Base-by-base conservation (phyloP, 306 rosid genomes). In the Cicer arietinum region DNA sequence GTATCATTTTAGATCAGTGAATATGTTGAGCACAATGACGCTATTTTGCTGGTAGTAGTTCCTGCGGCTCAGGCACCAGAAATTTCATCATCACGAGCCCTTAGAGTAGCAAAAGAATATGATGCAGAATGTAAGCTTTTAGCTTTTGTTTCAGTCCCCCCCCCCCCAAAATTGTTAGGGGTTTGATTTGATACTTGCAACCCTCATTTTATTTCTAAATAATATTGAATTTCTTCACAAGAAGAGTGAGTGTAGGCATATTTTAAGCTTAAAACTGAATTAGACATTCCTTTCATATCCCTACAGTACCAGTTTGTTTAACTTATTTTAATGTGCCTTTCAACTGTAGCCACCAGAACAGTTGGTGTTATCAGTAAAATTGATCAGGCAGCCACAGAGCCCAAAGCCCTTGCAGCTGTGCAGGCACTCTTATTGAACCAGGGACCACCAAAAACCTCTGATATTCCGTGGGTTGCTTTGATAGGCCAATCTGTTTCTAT, bases 21-120 rank as follows among this genome's bases (percentile, higher is more conserved):
- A 86, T 94, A 90, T 85, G 89, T 84, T 16, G 96, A 94, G 74
- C 99, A 92, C 91, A 94, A 87, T 45, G 97, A 94, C 83, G 92
- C 99, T 57, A 88, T 94, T 82, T 82, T 94, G 82, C 85, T 94
- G 11, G 90, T 94, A 45, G 83, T 94, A 69, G 78, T 94, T 69
- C 97, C 99, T 78, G 99, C 97, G 4, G 80, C 96, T 46, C 99
- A 94, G 82, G 99, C 92, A 54, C 90, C 91, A 53, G 97, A 94
- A 84, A 87, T 94, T 72, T 90, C 93, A 80, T 88, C 99, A 44
- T 90, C 92, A 79, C 88, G 92, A 78, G 96, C 96, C 75, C 93
- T 94, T 41, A 83, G 91, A 83, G 46, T 75, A 41, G 95, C 94
- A 68, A 94, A 94, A 90, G 99, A 94, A 70, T 90, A 77, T 68